These are phyloP conservation scores for Nitzschia sp. DNA, from an alignment of 108 stramenopile species.

Conservation along the genomic window DNA sequence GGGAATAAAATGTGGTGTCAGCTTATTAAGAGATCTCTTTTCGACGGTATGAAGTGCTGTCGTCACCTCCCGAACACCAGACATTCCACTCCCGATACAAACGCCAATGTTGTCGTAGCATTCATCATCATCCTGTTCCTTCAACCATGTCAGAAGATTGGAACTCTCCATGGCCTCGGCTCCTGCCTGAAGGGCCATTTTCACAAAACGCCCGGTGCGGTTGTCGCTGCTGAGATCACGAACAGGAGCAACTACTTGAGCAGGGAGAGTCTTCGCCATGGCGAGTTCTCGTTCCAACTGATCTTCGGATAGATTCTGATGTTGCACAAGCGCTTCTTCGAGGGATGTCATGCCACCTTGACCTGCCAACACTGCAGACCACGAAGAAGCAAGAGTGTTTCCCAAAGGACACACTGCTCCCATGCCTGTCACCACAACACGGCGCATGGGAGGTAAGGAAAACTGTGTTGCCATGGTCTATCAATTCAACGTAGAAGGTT, in stretches of 20 bases:
- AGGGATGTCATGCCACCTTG: slow-evolving; percentile 55
- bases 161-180: slow-evolving; percentile 61
- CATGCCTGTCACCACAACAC: slow-evolving; percentile 93
- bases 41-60: slow-evolving; percentile 43
- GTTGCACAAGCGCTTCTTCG: slow-evolving; percentile 39
- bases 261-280: slow-evolving; percentile 56
- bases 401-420: slow-evolving; percentile 91
- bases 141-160: slow-evolving; percentile 39
- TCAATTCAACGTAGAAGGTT: not conserved
- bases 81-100: slow-evolving; percentile 88
- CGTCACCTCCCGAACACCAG: slow-evolving; percentile 79
- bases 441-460: slow-evolving; percentile 32
- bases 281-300: slow-evolving; percentile 50
- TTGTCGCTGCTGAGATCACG: slow-evolving; percentile 40
- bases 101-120: slow-evolving; percentile 58
- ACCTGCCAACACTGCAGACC: slow-evolving; percentile 54
- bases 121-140: slow-evolving; percentile 16
- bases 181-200: slow-evolving; percentile 78
- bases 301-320: slow-evolving; percentile 42
- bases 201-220: slow-evolving; percentile 68
- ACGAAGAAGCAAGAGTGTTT: slow-evolving; percentile 59
- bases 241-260: slow-evolving; percentile 82
- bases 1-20: slow-evolving; percentile 94
- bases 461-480: not conserved
- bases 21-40: slow-evolving; percentile 39